Evolutionary conservation across 352 stramenopile genomes (phyloP), one percentile per base, ranked within the genome.

Genomic region (Phytophthora crassamura): DNA sequence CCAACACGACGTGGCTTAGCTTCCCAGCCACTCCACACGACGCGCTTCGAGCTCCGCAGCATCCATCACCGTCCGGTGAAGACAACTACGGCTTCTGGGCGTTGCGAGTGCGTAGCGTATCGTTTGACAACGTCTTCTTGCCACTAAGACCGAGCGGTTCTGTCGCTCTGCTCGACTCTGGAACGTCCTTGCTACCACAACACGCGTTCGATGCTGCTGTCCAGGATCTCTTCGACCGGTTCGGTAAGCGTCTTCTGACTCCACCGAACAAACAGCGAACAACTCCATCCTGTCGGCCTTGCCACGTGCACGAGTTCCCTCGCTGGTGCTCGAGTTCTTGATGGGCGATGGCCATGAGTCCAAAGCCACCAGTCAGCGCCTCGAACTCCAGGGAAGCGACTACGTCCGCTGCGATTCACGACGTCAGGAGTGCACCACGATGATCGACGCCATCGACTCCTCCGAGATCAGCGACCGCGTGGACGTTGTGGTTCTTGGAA

Each of bases 361-460:
- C 11, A 38, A 43, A 3, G 15, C 16, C 20, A 64, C n/a, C 6
- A 61, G 7, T 2, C 60, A 67, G 32, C 49, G 34, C 35, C 42
- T 73, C 15, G 42, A 58, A 18, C 43, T 74, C 14, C 52, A 56
- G n/a, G 50, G 54, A 16, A 65, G 48, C n/a, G 60, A 77, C 41
- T 74, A 72, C 42, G 59, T 72, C 25, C 59, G 65, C 4, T 74
- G 69, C 22, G 59, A 72, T 22, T 40, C 41, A 15, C 53, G 20
- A 30, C 52, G 39, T 11, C 54, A 34, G 25, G 53, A 69, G 34
- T 70, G 58, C 25, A 72, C 59, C 30, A 43, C 60, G 46, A 60
- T 75, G 48, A 34, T 72, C 20, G 67, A 69, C 18, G 10, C 15
- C 11, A 56, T 67, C 20, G 51, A 65, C 11, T 22, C 64, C 18